These are phyloP conservation scores for Oryza longistaminata DNA, from an alignment of 176 grass and related monocot species.

Conservation along the genomic window DNA sequence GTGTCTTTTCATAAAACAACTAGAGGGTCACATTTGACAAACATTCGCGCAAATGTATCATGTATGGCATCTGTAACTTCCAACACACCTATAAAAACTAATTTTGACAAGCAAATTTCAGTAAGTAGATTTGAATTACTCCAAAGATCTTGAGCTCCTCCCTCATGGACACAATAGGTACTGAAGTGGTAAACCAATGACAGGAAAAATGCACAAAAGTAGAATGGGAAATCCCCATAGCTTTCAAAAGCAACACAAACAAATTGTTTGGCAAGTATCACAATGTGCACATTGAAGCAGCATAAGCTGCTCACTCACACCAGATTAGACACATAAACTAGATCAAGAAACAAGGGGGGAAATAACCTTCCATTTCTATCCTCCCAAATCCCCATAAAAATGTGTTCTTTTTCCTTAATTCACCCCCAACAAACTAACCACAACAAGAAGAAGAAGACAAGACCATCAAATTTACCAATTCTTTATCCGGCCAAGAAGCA, in stretches of 20 bases:
- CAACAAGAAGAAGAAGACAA: slow-evolving; percentile 19
- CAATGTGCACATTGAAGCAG: not conserved
- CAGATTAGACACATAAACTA: not conserved
- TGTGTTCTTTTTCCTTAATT: not conserved
- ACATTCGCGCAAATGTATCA: not conserved
- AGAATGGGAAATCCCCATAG: not conserved
- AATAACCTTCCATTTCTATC: not conserved
- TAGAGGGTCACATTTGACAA: not conserved
- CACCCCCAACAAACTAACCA: not conserved
- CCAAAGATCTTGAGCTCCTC: not conserved
- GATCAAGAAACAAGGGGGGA: not conserved
- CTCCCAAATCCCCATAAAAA: slow-evolving; percentile 21
- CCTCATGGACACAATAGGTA: not conserved
- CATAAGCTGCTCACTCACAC: not conserved
- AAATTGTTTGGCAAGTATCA: not conserved
- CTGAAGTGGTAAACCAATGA: not conserved
- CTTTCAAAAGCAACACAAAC: not conserved
- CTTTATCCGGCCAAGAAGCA: not conserved
- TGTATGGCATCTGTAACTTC: not conserved
- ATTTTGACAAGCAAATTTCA: not conserved
- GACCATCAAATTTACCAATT: not conserved
- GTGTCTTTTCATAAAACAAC: not conserved
- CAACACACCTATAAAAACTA: not conserved
- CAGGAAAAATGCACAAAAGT: not conserved
- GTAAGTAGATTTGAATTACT: not conserved